These are phyloP conservation scores for Backusella luteola DNA, from an alignment of 192 early-diverging fungal genomes.

Conservation along the genomic window DNA sequence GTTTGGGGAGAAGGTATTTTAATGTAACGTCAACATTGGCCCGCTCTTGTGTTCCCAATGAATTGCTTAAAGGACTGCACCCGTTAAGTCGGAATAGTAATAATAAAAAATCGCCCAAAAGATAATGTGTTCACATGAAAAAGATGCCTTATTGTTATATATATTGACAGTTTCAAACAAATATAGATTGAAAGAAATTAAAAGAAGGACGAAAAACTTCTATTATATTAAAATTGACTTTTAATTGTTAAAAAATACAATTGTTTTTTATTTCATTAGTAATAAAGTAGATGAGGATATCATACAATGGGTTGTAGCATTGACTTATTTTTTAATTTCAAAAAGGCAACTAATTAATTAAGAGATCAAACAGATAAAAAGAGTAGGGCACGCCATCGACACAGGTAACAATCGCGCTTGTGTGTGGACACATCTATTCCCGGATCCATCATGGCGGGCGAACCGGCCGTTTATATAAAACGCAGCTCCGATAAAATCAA, in stretches of 20 bases:
- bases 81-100: background rate
- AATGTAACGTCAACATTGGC: background rate
- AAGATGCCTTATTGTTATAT: background rate
- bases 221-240: background rate
- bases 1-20: background rate
- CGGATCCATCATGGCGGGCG: background rate
- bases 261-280: background rate
- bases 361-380: background rate
- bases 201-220: background rate
- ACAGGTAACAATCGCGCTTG: background rate
- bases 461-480: background rate
- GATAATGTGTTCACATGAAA: background rate
- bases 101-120: background rate
- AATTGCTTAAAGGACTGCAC: background rate
- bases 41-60: background rate
- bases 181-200: background rate
- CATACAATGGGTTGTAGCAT: background rate
- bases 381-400: background rate
- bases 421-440: background rate
- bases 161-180: background rate
- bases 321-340: background rate
- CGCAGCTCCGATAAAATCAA: background rate
- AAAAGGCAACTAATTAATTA: slow-evolving; percentile 2
- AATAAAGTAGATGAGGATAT: background rate
- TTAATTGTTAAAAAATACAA: background rate